phyloP scores from a whole-genome alignment of 768 basidiomycete species.

The Tricholoma terreum region DNA sequence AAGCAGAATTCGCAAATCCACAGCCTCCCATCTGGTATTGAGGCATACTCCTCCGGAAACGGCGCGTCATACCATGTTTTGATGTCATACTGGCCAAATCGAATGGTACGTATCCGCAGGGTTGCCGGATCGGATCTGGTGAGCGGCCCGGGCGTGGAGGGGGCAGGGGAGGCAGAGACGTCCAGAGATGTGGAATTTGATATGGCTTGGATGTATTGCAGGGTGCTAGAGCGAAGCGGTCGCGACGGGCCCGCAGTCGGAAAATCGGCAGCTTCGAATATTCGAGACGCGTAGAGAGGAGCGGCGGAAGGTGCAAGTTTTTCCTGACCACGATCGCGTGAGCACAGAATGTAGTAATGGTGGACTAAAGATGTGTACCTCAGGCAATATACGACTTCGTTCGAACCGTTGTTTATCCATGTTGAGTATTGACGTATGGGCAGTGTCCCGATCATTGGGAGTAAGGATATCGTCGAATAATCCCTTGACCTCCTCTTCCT shows the following conservation, averaged over 20 bases:
- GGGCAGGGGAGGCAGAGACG: conserved; percentile 35
- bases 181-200: conserved; percentile 38
- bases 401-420: conserved; percentile 73
- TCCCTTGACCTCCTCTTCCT: conserved; percentile 51
- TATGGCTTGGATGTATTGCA: conserved; percentile 38
- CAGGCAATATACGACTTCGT: conserved; percentile 63
- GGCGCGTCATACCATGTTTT: conserved; percentile 99
- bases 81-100: conserved; percentile 90
- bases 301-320: conserved; percentile 47
- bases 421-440: conserved; percentile 58
- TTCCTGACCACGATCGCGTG: conserved; percentile 30
- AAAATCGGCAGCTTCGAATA: conserved; percentile 22
- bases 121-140: conserved; percentile 31
- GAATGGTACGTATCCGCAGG: conserved; percentile 80
- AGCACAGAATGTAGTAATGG: conserved; percentile 9
- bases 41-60: conserved; percentile 95
- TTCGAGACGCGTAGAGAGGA: conserved; percentile 25
- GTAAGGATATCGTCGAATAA: conserved; percentile 84
- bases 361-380: conserved; percentile 47
- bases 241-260: conserved; percentile 50
- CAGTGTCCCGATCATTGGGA: conserved; percentile 66
- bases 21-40: conserved; percentile 84
- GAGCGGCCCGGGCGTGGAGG: conserved; percentile 36
- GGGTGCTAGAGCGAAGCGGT: conserved; percentile 57
- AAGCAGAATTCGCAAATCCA: conserved; percentile 99